phyloP scores from a whole-genome alignment of 768 basidiomycete genomes.

The Termitomyces sp. region DNA sequence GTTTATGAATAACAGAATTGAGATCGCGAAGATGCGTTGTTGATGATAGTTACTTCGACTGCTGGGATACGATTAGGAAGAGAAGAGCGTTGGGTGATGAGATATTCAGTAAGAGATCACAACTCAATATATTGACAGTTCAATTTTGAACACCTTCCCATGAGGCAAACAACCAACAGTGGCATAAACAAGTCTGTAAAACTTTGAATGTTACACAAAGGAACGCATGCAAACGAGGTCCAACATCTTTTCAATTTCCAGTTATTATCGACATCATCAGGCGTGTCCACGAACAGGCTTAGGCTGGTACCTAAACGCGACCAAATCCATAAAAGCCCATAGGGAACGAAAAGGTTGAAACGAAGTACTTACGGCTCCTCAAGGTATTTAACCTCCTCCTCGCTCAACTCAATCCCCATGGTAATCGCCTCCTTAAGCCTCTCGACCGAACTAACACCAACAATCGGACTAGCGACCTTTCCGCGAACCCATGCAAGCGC shows the following conservation, averaged over 20 bases:
- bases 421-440: slow-evolving; percentile 16
- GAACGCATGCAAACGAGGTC: neutral
- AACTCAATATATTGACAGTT: no score
- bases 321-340: neutral
- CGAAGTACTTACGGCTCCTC: slow-evolving; percentile 29
- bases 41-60: no score
- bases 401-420: slow-evolving; percentile 27
- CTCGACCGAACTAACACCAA: slow-evolving; percentile 19
- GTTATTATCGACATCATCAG: neutral
- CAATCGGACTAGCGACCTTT: slow-evolving; percentile 32
- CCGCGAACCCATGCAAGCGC: slow-evolving; percentile 38
- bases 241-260: neutral
- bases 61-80: no score
- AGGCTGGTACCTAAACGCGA: slow-evolving; percentile 9
- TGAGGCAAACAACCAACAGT: no score
- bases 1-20: no score
- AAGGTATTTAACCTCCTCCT: slow-evolving; percentile 40
- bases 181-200: no score
- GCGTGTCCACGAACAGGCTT: slow-evolving; percentile 12
- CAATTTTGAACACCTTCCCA: no score
- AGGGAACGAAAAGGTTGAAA: neutral
- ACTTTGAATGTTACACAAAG: neutral
- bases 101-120: no score
- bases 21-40: no score
- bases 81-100: no score